Evolutionary conservation across 164 flowering plant genomes (phyloP).

Genomic region (Akebia trifoliata): DNA sequence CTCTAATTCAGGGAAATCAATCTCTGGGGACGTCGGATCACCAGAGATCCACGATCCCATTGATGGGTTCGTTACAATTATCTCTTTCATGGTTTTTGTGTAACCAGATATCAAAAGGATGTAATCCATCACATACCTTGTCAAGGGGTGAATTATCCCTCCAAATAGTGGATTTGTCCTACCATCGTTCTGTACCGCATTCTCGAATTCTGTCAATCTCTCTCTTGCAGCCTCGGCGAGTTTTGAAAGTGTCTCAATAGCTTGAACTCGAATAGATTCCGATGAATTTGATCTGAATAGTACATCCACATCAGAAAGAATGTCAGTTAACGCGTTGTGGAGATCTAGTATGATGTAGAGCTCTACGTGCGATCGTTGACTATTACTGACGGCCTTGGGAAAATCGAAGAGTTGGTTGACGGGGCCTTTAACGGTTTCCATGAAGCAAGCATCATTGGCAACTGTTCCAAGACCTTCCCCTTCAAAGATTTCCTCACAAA

Average conservation of each 20-base stretch:
- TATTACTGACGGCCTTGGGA: constrained; percentile 74
- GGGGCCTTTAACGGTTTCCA: constrained; percentile 53
- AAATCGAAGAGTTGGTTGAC: constrained; percentile 70
- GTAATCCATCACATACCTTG: too few species aligned
- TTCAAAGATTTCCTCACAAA: constrained; percentile 30
- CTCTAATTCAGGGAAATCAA: constrained; percentile 53
- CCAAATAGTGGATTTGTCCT: constrained; percentile 73
- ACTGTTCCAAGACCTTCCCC: constrained; percentile 30
- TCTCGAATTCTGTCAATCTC: constrained; percentile 74
- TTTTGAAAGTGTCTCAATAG: constrained; percentile 54
- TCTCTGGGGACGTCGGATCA: constrained; percentile 45
- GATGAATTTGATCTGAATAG: too few species aligned
- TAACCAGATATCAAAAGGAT: constrained; percentile 66
- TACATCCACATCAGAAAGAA: constrained; percentile 63
- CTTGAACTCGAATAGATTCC: constrained; percentile 55
- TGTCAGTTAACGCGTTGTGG: constrained; percentile 56
- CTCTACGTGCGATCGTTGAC: constrained; percentile 72
- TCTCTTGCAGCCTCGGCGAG: too few species aligned
- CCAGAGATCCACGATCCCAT: constrained; percentile 46
- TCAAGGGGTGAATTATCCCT: too few species aligned
- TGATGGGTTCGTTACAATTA: constrained; percentile 60
- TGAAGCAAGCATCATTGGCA: too few species aligned
- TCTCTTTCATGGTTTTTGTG: constrained; percentile 48
- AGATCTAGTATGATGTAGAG: constrained; percentile 71
- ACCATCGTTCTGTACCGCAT: constrained; percentile 71